Evolutionary conservation across 1,284 basidiomycete species (phyloP).

Genomic region (Puccinia triticina): DNA sequence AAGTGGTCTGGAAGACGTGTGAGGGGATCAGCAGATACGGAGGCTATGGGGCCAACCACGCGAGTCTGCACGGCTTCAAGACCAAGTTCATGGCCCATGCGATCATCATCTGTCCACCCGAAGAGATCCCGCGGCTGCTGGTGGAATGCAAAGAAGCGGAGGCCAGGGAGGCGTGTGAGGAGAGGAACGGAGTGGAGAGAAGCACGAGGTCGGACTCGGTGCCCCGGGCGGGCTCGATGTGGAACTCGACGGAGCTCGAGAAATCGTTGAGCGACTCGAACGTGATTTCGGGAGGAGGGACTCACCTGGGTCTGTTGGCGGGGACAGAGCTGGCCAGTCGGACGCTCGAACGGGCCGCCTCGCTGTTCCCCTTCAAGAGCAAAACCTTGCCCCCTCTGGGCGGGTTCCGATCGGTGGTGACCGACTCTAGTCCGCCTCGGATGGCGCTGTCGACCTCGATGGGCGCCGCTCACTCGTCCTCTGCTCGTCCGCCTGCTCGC

Average conservation of each 20-base stretch:
- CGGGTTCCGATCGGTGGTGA: not conserved
- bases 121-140: constrained; percentile 74
- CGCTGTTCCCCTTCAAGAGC: constrained; percentile 44
- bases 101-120: constrained; percentile 81
- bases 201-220: not conserved
- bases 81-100: constrained; percentile 76
- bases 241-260: constrained; percentile 17
- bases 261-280: constrained; percentile 25
- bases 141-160: constrained; percentile 68
- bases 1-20: constrained; percentile 83
- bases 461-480: not conserved
- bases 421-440: not conserved
- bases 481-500: not conserved
- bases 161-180: constrained; percentile 7
- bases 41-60: constrained; percentile 64
- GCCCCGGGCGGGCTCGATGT: not conserved
- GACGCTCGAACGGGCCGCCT: constrained; percentile 37
- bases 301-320: not conserved
- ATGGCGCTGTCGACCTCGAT: not conserved
- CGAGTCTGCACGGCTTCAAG: constrained; percentile 65
- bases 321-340: constrained; percentile 38
- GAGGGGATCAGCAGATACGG: constrained; percentile 71
- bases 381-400: constrained; percentile 20
- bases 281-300: not conserved
- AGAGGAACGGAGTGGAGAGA: not conserved